A percentile compares a stretch with the other conserved stretches of the same genome.
phyloP scores from a whole-genome alignment of 1,139 yeast genomes.

The Candida tetrigidarum region DNA sequence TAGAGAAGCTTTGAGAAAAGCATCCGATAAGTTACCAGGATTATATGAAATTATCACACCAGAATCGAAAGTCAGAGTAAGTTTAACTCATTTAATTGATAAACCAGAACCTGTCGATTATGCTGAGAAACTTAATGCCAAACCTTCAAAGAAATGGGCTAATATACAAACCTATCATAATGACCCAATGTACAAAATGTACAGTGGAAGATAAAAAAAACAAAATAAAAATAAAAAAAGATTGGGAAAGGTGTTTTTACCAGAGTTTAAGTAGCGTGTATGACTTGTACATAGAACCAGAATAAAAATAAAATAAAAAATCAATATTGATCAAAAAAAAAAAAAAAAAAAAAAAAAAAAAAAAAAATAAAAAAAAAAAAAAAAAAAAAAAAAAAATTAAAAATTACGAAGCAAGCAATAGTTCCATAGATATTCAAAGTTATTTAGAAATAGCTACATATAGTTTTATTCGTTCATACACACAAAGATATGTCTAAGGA shows the following conservation, averaged over 20 bases:
- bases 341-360: neutral
- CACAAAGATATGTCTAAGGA: slow-evolving; percentile 37
- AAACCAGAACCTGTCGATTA: slow-evolving; percentile 56
- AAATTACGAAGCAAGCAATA: too few relatives aligned
- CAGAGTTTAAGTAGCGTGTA: slow-evolving; percentile 2
- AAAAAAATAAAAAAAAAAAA: too few relatives aligned
- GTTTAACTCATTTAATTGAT: slow-evolving; percentile 54
- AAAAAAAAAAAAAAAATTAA: too few relatives aligned
- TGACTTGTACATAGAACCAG: slow-evolving; percentile 14
- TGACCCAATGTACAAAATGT: slow-evolving; percentile 53
- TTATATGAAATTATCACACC: slow-evolving; percentile 81
- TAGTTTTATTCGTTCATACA: too few relatives aligned
- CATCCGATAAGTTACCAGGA: slow-evolving; percentile 93
- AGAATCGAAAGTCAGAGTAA: slow-evolving; percentile 71
- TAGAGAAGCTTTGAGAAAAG: slow-evolving; percentile 88
- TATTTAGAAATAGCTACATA: too few relatives aligned
- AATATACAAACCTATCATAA: slow-evolving; percentile 50
- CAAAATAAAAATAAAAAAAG: too few relatives aligned
- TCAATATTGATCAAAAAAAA: slow-evolving; percentile 1
- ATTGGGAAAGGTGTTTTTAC: slow-evolving; percentile 14
- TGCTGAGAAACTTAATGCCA: slow-evolving; percentile 54
- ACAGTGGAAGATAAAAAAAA: slow-evolving; percentile 55
- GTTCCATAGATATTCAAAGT: too few relatives aligned
- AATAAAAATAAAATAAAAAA: neutral
- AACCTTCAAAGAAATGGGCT: slow-evolving; percentile 69